Conservation (phyloP, 768 basidiomycete genomes). For the Panaeolus papilionaceus region DNA sequence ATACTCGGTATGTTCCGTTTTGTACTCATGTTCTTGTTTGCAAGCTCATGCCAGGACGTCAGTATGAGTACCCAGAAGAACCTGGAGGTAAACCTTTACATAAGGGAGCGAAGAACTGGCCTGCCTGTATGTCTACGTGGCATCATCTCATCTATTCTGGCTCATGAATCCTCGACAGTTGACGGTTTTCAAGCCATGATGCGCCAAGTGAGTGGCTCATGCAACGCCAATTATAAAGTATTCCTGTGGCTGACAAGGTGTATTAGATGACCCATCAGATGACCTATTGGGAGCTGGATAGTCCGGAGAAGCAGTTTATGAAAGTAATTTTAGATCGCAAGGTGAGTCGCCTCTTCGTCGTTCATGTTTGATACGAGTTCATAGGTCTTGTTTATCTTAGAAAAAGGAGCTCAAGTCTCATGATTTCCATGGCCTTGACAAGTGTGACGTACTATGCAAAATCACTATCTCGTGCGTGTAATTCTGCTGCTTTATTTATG, state of each 20-base stretch:
- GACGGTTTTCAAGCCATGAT: conserved; percentile 27
- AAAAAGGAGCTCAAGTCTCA: conserved; percentile 22
- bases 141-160: not conserved
- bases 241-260: conserved; percentile 22
- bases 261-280: conserved; percentile 27
- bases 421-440: conserved; percentile 24
- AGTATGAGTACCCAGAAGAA: conserved; percentile 8
- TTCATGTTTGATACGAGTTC: not conserved
- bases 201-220: conserved; percentile 24
- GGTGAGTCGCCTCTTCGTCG: conserved; percentile 18
- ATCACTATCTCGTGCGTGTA: conserved; percentile 24
- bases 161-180: conserved; percentile 16
- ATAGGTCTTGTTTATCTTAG: not conserved
- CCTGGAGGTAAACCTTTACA: not conserved
- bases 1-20: conserved; percentile 26
- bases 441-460: conserved; percentile 26
- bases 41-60: not conserved
- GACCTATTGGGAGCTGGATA: conserved; percentile 16
- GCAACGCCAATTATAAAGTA: not conserved
- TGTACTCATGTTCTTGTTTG: not conserved
- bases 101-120: not conserved
- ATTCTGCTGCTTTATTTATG: not conserved
- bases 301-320: conserved; percentile 33
- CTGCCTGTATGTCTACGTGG: not conserved
- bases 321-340: conserved; percentile 33